Evolutionary conservation across 1,284 basidiomycete species (phyloP).

Genomic region (Phellopilus nigrolimitatus): DNA sequence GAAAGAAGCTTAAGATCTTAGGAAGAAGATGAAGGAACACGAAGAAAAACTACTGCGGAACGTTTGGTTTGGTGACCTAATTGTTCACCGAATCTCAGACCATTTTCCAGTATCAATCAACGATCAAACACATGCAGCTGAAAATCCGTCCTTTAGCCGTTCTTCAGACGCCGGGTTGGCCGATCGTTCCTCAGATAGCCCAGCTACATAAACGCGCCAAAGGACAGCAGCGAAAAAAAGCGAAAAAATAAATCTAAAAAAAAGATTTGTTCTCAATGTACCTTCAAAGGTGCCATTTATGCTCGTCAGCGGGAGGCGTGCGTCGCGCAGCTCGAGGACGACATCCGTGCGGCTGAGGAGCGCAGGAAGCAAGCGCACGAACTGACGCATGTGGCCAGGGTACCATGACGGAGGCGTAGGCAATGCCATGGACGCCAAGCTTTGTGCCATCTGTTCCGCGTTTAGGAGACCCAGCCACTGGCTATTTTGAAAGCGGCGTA

Average conservation of each 20-base stretch:
- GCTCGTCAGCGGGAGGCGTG: slow-evolving; percentile 88
- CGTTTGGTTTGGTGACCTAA: not conserved
- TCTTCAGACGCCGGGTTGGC: not conserved
- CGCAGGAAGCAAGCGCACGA: slow-evolving; percentile 71
- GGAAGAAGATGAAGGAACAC: too few relatives aligned
- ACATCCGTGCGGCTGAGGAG: slow-evolving; percentile 82
- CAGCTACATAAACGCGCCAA: not conserved
- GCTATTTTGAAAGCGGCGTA: too few relatives aligned
- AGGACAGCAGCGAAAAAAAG: not conserved
- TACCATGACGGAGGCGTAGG: slow-evolving; percentile 91
- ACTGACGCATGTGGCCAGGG: slow-evolving; percentile 94
- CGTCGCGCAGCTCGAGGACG: slow-evolving; percentile 92
- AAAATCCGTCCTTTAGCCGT: too few relatives aligned
- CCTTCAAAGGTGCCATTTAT: slow-evolving; percentile 89
- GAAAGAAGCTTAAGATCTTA: not conserved
- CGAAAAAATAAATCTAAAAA: not conserved
- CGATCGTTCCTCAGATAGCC: not conserved
- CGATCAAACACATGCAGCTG: not conserved
- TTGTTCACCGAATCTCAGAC: not conserved
- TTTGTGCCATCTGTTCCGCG: slow-evolving; percentile 5
- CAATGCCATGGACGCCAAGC: slow-evolving; percentile 44
- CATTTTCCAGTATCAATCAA: too few relatives aligned
- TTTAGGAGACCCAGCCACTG: not conserved
- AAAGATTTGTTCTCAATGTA: slow-evolving; percentile 25
- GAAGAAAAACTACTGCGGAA: not conserved